A percentile compares a stretch with the other conserved stretches of the same genome.
phyloP scores from a whole-genome alignment of 1,284 basidiomycete species.

The Testicularia cyperi region DNA sequence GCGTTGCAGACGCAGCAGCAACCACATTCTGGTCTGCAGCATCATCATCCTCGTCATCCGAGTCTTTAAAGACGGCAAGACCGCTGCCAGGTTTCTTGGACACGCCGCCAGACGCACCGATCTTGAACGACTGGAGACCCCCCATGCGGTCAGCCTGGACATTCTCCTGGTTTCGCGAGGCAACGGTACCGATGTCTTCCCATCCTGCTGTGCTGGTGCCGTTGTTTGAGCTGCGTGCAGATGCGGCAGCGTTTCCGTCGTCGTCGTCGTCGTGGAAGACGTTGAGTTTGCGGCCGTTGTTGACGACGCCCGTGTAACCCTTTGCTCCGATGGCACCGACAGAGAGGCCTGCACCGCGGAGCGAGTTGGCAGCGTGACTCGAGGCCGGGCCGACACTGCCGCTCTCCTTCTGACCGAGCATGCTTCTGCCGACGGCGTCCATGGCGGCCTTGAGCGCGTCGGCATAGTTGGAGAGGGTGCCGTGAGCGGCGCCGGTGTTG shows the following conservation, averaged over 20 bases:
- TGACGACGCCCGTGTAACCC: conserved; percentile 10
- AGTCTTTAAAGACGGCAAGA: conserved; percentile 56
- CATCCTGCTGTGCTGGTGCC: conserved; percentile 26
- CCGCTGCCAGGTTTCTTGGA: conserved; percentile 34
- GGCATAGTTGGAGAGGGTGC: conserved; percentile 20
- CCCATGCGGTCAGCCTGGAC: conserved; percentile 22
- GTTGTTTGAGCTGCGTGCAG: too few species aligned
- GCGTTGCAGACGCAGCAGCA: conserved; percentile 3
- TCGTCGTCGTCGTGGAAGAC: conserved; percentile 51
- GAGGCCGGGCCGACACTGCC: conserved; percentile 16
- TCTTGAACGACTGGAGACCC: conserved; percentile 21
- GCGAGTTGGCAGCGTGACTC: conserved; percentile 33
- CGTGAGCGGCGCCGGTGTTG: not conserved
- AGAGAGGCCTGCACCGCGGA: conserved; percentile 20
- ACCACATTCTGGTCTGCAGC: conserved; percentile 35
- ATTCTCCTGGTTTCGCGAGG: conserved; percentile 48
- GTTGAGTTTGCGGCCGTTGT: conserved; percentile 42
- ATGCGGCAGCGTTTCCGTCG: not conserved
- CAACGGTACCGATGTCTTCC: conserved; percentile 40
- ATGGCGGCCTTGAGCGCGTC: conserved; percentile 50
- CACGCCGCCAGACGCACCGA: conserved; percentile 29
- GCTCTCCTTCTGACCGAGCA: conserved; percentile 45
- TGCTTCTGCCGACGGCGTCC: conserved; percentile 47
- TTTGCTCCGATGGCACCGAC: conserved; percentile 15
- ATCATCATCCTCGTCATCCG: conserved; percentile 62